phyloP scores from a whole-genome alignment of 305 asterid species.

The Fraxinus platypoda region DNA sequence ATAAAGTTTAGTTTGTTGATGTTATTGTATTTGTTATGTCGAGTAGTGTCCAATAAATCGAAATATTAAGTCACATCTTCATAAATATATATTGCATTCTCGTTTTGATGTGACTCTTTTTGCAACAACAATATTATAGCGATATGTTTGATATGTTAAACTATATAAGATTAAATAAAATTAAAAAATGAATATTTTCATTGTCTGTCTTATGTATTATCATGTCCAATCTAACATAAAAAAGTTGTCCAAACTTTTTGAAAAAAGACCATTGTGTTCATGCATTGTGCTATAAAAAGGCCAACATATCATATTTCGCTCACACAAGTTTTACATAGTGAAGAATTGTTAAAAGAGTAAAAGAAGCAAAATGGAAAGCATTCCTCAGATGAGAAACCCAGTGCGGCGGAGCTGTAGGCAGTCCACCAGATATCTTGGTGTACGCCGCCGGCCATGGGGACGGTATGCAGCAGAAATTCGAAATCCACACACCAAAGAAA shows the following conservation, averaged over 20 bases:
- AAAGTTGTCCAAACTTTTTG: not conserved
- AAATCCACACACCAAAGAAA: conserved; percentile 36
- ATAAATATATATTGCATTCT: too few species aligned
- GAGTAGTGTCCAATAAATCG: too few species aligned
- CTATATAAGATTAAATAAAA: too few species aligned
- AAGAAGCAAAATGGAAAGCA: conserved; percentile 11
- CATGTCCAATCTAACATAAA: not conserved
- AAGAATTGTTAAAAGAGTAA: not conserved
- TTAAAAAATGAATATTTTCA: too few species aligned
- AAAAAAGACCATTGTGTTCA: not conserved
- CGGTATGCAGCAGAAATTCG: conserved; percentile 45
- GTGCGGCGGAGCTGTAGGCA: conserved; percentile 31
- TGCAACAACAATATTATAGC: too few species aligned
- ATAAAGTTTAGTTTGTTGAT: too few species aligned
- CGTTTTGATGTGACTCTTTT: too few species aligned
- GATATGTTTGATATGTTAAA: too few species aligned
- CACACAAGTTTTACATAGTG: not conserved
- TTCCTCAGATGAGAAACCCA: conserved; percentile 25
- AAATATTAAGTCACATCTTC: too few species aligned
- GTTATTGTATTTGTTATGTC: too few species aligned
- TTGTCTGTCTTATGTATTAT: not conserved
- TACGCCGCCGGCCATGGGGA: conserved; percentile 46
- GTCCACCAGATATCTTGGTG: conserved; percentile 39
- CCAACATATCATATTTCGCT: not conserved
- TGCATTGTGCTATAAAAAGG: not conserved